These are phyloP conservation scores for Apiotrichum montevideense DNA, from an alignment of 1,284 basidiomycete genomes.

Conservation along the genomic window DNA sequence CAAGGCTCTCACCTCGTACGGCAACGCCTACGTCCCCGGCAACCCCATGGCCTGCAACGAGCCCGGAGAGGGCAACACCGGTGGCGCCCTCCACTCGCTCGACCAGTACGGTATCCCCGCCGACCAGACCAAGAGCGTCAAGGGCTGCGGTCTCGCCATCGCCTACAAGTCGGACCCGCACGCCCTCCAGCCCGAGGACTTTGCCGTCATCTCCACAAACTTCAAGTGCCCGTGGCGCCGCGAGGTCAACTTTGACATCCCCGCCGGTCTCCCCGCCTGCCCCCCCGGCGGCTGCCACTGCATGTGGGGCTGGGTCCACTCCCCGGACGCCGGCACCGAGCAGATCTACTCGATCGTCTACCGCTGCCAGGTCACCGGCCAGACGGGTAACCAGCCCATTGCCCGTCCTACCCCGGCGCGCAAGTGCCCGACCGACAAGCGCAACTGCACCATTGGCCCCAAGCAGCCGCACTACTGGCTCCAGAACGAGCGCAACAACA, in stretches of 20 bases:
- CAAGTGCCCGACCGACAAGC: slow-evolving; percentile 6
- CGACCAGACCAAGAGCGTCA: neutral
- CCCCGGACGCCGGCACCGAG: slow-evolving; percentile 27
- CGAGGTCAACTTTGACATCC: slow-evolving; percentile 58
- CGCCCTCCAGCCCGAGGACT: slow-evolving; percentile 58
- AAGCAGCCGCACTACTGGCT: slow-evolving; percentile 9
- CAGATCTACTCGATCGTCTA: slow-evolving; percentile 31
- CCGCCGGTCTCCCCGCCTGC: slow-evolving; percentile 62
- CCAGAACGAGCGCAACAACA: slow-evolving; percentile 47
- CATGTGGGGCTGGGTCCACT: slow-evolving; percentile 62
- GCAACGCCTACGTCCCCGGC: neutral
- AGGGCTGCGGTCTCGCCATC: slow-evolving; percentile 52
- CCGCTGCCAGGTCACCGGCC: slow-evolving; percentile 40
- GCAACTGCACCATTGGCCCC: slow-evolving; percentile 37
- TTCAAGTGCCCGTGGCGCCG: slow-evolving; percentile 64
- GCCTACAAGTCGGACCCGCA: slow-evolving; percentile 59
- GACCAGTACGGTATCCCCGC: neutral
- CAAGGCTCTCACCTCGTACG: slow-evolving; percentile 22
- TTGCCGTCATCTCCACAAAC: slow-evolving; percentile 66
- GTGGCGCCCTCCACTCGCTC: neutral
- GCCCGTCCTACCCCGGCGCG: slow-evolving; percentile 23
- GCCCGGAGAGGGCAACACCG: neutral
- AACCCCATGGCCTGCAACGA: slow-evolving; percentile 3
- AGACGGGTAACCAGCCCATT: slow-evolving; percentile 25
- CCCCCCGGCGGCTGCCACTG: slow-evolving; percentile 61